Evolutionary conservation across 2,329 filamentous ascomycete genomes (phyloP).

Genomic region (Pezicula radicicola): DNA sequence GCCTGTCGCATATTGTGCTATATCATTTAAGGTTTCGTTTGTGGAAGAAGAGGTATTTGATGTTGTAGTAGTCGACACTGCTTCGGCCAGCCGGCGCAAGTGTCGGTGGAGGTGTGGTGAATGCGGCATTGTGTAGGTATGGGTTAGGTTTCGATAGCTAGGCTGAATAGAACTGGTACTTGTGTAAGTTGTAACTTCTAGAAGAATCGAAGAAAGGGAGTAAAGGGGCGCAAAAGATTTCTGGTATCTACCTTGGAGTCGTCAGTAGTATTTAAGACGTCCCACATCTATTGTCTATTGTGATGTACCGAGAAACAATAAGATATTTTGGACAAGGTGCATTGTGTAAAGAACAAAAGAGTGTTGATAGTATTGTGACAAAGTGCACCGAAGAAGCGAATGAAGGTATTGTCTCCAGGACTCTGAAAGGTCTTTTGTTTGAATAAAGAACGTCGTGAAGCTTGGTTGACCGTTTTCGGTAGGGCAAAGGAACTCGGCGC

Average conservation of each 20-base stretch:
- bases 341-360: conserved; percentile 12
- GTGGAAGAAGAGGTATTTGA: conserved; percentile 8
- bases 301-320: conserved; percentile 12
- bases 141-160: too few species aligned
- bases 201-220: background rate
- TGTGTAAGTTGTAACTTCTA: too few species aligned
- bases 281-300: conserved; percentile 9
- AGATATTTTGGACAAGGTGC: conserved; percentile 11
- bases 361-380: background rate
- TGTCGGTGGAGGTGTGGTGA: background rate
- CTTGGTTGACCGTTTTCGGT: background rate
- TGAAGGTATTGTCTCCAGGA: conserved; percentile 5
- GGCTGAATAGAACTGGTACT: too few species aligned
- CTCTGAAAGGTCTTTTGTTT: background rate
- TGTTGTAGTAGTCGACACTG: background rate
- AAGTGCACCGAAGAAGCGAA: conserved; percentile 4
- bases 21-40: conserved; percentile 19
- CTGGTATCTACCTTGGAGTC: conserved; percentile 1
- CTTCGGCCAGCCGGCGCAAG: background rate
- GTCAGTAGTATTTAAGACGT: background rate
- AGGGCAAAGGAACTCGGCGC: background rate
- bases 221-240: background rate
- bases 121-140: conserved; percentile 2
- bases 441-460: background rate
- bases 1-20: conserved; percentile 52